These are phyloP conservation scores for Sequoia sempervirens DNA, from an alignment of 75 land plant genomes.

Conservation along the genomic window DNA sequence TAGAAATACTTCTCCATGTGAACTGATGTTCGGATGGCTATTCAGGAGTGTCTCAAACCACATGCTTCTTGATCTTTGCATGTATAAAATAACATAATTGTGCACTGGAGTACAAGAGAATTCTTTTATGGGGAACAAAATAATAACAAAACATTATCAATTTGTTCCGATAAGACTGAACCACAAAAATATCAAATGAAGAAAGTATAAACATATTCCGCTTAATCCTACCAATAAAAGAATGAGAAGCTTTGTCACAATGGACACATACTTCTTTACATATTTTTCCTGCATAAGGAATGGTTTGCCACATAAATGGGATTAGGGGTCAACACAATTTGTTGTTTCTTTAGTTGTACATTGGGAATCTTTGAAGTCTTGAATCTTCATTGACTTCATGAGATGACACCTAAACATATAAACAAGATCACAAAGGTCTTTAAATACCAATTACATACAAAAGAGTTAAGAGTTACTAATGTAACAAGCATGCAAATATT, in stretches of 20 bases:
- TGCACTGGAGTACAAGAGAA: conserved; percentile 77
- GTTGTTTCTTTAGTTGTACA: neutral
- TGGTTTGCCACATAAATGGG: neutral
- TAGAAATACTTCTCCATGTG: conserved; percentile 85
- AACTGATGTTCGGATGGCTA: conserved; percentile 79
- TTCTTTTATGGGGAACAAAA: conserved; percentile 49
- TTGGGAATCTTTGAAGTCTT: neutral
- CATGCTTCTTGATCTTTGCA: conserved; percentile 89
- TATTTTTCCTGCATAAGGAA: conserved; percentile 3
- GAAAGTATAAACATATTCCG: conserved; percentile 25
- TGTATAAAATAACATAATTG: conserved; percentile 70
- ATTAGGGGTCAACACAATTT: neutral
- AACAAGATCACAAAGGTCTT: neutral
- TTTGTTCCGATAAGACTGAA: neutral
- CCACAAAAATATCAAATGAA: neutral
- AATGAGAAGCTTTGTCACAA: conserved; percentile 17
- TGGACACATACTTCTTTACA: neutral
- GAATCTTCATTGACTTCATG: neutral
- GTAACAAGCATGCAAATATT: neutral
- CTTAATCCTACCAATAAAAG: conserved; percentile 22
- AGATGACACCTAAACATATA: neutral
- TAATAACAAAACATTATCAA: neutral
- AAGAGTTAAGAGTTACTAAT: neutral
- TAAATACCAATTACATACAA: neutral
- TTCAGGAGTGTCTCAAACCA: conserved; percentile 93